Conservation (phyloP, 1,284 basidiomycete genomes). For the Leccinum angustisporum region DNA sequence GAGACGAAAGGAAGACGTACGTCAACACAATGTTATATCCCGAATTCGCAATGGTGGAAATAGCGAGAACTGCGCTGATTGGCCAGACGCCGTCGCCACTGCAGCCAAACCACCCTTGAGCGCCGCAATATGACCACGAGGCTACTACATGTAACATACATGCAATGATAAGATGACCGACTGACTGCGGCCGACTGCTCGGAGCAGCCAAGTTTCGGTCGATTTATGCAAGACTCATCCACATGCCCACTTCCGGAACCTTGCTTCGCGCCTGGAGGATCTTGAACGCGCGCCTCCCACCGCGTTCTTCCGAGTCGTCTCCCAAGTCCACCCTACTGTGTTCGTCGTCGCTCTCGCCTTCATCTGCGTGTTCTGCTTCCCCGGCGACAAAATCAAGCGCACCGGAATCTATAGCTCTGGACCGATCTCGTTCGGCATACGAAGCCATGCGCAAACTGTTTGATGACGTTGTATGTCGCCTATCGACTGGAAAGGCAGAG, state of each 20-base stretch:
- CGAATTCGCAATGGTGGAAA: slow-evolving; percentile 61
- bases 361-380: slow-evolving; percentile 47
- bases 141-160: background rate
- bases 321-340: slow-evolving; percentile 19
- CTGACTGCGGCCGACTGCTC: background rate
- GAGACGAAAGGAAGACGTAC: slow-evolving; percentile 34
- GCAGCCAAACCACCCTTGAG: slow-evolving; percentile 83
- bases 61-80: slow-evolving; percentile 82
- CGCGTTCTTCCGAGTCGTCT: slow-evolving; percentile 39
- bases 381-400: slow-evolving; percentile 56
- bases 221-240: slow-evolving; percentile 65
- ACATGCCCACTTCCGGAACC: slow-evolving; percentile 69
- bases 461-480: slow-evolving; percentile 38
- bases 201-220: background rate
- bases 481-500: slow-evolving; percentile 23
- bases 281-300: slow-evolving; percentile 58
- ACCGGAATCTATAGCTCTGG: slow-evolving; percentile 64
- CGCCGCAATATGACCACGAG: slow-evolving; percentile 62
- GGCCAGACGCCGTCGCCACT: slow-evolving; percentile 77
- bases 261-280: slow-evolving; percentile 64
- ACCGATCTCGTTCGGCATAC: slow-evolving; percentile 67
- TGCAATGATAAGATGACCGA: background rate
- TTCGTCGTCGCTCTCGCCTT: slow-evolving; percentile 39
- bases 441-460: slow-evolving; percentile 53
- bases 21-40: slow-evolving; percentile 85